Evolutionary conservation across 176 grass and related monocot genomes (phyloP).

Genomic region (Secale cereale): DNA sequence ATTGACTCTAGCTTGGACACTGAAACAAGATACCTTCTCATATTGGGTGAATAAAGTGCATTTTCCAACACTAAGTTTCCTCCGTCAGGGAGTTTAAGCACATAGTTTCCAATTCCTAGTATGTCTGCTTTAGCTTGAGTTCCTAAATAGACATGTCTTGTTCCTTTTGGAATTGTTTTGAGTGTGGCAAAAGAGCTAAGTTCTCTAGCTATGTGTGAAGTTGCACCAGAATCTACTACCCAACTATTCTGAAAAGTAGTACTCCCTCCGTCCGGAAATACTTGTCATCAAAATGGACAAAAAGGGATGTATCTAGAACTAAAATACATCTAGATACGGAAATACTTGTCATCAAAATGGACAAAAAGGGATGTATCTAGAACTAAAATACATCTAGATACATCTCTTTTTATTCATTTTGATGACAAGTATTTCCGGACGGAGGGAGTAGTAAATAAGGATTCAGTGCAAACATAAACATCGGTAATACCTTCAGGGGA

Average conservation of each 20-base stretch:
- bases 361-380: too few species aligned
- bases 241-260: neutral
- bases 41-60: neutral
- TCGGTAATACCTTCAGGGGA: neutral
- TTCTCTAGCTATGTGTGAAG: too few species aligned
- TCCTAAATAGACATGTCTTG: neutral
- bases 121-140: neutral
- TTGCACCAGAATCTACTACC: neutral
- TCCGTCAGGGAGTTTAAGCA: neutral
- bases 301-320: too few species aligned
- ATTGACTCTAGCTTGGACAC: neutral
- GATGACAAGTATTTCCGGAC: too few species aligned
- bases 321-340: too few species aligned
- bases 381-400: too few species aligned
- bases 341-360: too few species aligned
- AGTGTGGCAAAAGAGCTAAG: neutral
- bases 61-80: neutral
- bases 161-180: neutral
- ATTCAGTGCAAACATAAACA: neutral
- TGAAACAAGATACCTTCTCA: neutral
- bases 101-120: neutral
- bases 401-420: too few species aligned
- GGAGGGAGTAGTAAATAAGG: constrained; percentile 1
- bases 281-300: too few species aligned
- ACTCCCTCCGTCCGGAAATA: too few species aligned